Evolutionary conservation across 352 stramenopile genomes (phyloP).

Genomic region (Plasmopara viticola): DNA sequence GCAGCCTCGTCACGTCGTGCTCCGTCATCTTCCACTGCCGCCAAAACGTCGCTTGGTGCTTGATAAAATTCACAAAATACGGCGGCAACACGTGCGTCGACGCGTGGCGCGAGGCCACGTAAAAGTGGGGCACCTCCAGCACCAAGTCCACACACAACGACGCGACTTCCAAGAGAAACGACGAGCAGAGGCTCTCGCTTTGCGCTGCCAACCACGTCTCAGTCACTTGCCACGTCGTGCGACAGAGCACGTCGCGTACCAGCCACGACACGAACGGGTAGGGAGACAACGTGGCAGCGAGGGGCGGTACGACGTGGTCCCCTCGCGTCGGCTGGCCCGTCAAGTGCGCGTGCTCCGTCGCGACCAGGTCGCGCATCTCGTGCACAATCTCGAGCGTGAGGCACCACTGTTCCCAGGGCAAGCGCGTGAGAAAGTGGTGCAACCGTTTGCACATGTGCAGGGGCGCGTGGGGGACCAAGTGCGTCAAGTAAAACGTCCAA

Average conservation of each 20-base stretch:
- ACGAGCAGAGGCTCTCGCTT: conserved; percentile 47
- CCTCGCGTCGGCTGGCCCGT: conserved; percentile 11
- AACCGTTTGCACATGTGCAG: conserved; percentile 77
- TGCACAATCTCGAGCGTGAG: conserved; percentile 77
- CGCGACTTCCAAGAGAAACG: conserved; percentile 64
- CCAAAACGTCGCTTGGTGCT: conserved; percentile 67
- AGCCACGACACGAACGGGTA: conserved; percentile 83
- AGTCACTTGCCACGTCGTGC: conserved; percentile 72
- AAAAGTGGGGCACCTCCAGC: conserved; percentile 69
- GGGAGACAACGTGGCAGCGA: conserved; percentile 36
- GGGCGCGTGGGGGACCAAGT: conserved; percentile 66
- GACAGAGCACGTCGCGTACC: conserved; percentile 74
- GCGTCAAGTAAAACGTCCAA: conserved; percentile 71
- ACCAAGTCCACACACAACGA: conserved; percentile 76
- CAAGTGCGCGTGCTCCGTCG: conserved; percentile 57
- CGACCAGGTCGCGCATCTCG: conserved; percentile 72
- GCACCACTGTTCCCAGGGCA: conserved; percentile 82
- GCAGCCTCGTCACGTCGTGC: conserved; percentile 45
- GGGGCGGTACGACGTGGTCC: conserved; percentile 18
- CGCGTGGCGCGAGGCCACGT: conserved; percentile 33
- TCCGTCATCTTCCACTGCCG: conserved; percentile 64
- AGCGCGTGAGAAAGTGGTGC: conserved; percentile 70
- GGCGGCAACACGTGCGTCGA: conserved; percentile 68
- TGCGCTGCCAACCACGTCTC: conserved; percentile 60
- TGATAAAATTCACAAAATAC: conserved; percentile 86